Evolutionary conservation across 177 flowering plant species (phyloP), one percentile per base, ranked within the genome.

Genomic region (Telopea speciosissima): DNA sequence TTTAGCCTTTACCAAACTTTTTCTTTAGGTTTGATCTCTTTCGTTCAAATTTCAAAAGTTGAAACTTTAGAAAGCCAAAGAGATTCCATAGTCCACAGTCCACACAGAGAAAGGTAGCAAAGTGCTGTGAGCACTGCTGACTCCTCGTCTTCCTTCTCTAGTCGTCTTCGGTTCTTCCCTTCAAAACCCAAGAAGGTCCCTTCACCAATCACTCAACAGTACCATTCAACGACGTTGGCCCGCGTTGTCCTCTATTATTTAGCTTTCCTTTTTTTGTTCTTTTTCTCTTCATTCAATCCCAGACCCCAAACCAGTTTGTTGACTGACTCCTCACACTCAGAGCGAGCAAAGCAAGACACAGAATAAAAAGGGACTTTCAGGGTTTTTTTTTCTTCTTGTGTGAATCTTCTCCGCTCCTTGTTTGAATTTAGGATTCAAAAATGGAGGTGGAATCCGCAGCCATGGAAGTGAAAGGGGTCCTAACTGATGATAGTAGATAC

Each of bases 401-500:
- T 19, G n/a, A 19, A 19, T 58, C 61, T n/a, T 58, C 61, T 58
- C 5, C 9, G 22, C 23, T n/a, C 24, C n/a, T 8, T 58, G 54
- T n/a, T 19, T 1, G 23, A 16, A 58, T 19, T 19, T n/a, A 1
- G 58, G n/a, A 52, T 14, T 14, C 19, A 6, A 13, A 52, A 70
- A 82, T 79, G 83, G 82, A 81, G 79, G 78, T 74, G 25, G 81
- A 71, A 62, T 31, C 67, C 5, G 36, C 52, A 19, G 5, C 24
- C 33, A 62, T 54, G 59, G 66, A 70, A 24, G 78, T 62, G 54
- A 74, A 78, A 72, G 89, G 85, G 10, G 62, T 74, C 24, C 78
- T 78, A 1, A 79, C 83, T 17, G 77, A 79, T 67, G 85, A 75
- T 7, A 90, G 90, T 1, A 77, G 72, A 44, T 92, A 81, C 72